Evolutionary conservation across 1,284 basidiomycete species (phyloP).

Genomic region (Cryptococcus amylolentus): DNA sequence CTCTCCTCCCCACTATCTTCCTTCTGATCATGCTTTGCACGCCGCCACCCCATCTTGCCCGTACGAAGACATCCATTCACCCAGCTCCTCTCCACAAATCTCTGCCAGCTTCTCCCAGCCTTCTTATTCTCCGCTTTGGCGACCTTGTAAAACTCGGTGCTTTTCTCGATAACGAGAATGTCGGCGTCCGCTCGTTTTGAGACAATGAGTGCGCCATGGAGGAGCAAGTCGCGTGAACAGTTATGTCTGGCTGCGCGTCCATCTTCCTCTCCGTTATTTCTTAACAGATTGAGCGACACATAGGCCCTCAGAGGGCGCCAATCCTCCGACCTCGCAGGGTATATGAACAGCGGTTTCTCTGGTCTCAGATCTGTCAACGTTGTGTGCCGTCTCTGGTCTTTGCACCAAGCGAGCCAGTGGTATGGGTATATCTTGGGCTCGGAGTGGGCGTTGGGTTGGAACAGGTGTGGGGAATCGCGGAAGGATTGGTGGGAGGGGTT

Average conservation of each 20-base stretch:
- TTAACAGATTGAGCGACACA: conserved; percentile 35
- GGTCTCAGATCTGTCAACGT: conserved; percentile 13
- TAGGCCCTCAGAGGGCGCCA: conserved; percentile 29
- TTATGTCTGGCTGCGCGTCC: conserved; percentile 9
- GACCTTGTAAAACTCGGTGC: conserved; percentile 23
- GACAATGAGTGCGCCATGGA: conserved; percentile 30
- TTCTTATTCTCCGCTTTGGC: conserved; percentile 26
- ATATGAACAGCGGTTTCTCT: conserved; percentile 17
- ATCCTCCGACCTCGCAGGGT: conserved; percentile 9
- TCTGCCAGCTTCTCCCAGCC: conserved; percentile 27
- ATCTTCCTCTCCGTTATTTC: conserved; percentile 13
- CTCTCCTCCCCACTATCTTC: conserved; percentile 9
- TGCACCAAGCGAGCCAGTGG: conserved; percentile 35
- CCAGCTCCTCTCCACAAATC: conserved; percentile 39
- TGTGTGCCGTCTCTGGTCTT: conserved; percentile 4
- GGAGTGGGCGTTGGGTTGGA: not conserved
- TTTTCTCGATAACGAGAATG: conserved; percentile 35
- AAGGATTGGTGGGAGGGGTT: conserved; percentile 17
- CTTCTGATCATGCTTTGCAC: not conserved
- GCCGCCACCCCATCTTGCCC: conserved; percentile 17
- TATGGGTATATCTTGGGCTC: conserved; percentile 18
- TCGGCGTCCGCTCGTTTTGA: conserved; percentile 32
- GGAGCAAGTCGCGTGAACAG: conserved; percentile 12
- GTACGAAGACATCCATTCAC: conserved; percentile 25
- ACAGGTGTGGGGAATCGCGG: no score